A percentile compares a stretch with the other conserved stretches of the same genome.
Conservation (phyloP, 2,329 filamentous ascomycete genomes). For the Calonectria pauciramosa region DNA sequence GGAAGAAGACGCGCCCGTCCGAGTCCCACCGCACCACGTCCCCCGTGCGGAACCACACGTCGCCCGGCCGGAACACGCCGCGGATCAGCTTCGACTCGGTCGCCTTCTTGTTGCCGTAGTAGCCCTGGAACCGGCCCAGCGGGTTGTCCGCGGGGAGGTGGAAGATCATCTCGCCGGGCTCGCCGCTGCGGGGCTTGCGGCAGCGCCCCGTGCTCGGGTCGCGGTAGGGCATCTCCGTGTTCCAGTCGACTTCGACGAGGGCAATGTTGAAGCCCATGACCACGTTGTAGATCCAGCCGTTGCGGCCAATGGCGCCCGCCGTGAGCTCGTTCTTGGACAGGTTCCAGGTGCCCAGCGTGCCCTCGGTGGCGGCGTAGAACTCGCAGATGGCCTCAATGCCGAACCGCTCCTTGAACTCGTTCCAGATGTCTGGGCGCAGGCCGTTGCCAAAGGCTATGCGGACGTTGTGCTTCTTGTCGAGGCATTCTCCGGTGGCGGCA, state of each 20-base stretch:
- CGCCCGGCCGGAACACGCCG: conserved; percentile 80
- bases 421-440: conserved; percentile 88
- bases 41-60: conserved; percentile 88
- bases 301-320: conserved; percentile 83
- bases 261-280: conserved; percentile 65
- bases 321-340: conserved; percentile 78
- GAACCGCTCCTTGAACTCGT: conserved; percentile 85
- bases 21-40: conserved; percentile 80
- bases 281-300: conserved; percentile 72
- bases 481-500: conserved; percentile 72
- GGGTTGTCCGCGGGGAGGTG: conserved; percentile 76
- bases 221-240: conserved; percentile 76
- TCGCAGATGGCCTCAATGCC: conserved; percentile 80
- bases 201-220: conserved; percentile 80
- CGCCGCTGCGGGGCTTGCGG: conserved; percentile 66
- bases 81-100: conserved; percentile 81
- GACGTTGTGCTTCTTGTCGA: conserved; percentile 82
- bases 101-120: conserved; percentile 80
- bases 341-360: conserved; percentile 79
- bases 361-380: conserved; percentile 87
- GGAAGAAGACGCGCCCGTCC: conserved; percentile 83
- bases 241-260: conserved; percentile 79
- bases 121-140: conserved; percentile 80
- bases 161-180: conserved; percentile 83
- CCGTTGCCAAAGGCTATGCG: conserved; percentile 87